Evolutionary conservation across 2,329 filamentous ascomycete genomes (phyloP).

Genomic region (Cladosporium sp.): DNA sequence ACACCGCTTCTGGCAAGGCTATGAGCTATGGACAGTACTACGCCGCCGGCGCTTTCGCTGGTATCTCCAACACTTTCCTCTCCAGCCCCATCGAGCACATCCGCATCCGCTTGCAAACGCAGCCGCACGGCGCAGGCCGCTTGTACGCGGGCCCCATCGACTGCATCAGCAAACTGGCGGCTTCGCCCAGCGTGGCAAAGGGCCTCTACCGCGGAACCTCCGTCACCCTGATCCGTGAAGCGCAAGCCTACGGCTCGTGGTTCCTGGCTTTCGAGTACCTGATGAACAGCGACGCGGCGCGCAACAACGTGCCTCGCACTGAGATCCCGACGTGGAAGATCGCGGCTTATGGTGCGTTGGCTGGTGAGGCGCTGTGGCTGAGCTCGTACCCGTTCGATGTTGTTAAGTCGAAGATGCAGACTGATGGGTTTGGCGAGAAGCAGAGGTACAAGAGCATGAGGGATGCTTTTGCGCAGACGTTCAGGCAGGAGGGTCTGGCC

Average conservation of each 20-base stretch:
- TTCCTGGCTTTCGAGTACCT: constrained; percentile 94
- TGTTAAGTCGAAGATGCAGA: constrained; percentile 99
- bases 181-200: constrained; percentile 65
- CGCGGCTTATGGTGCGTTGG: constrained; percentile 86
- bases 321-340: constrained; percentile 83
- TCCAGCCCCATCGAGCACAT: constrained; percentile 96
- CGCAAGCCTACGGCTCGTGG: constrained; percentile 93
- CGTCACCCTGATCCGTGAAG: constrained; percentile 85
- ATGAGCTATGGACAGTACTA: constrained; percentile 86
- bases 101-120: constrained; percentile 91
- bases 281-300: constrained; percentile 84
- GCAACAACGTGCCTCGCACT: constrained; percentile 72
- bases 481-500: constrained; percentile 68
- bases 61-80: constrained; percentile 82
- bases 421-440: constrained; percentile 76
- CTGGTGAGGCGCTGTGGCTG: constrained; percentile 92
- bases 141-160: constrained; percentile 85
- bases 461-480: constrained; percentile 85
- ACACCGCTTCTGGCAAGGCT: constrained; percentile 49
- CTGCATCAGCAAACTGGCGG: constrained; percentile 81
- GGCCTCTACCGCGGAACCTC: constrained; percentile 85
- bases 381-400: constrained; percentile 95
- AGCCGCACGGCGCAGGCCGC: constrained; percentile 78
- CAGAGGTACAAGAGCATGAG: constrained; percentile 79
- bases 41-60: constrained; percentile 85